phyloP scores from a whole-genome alignment of 768 basidiomycete genomes.

The Boletus reticuloceps region DNA sequence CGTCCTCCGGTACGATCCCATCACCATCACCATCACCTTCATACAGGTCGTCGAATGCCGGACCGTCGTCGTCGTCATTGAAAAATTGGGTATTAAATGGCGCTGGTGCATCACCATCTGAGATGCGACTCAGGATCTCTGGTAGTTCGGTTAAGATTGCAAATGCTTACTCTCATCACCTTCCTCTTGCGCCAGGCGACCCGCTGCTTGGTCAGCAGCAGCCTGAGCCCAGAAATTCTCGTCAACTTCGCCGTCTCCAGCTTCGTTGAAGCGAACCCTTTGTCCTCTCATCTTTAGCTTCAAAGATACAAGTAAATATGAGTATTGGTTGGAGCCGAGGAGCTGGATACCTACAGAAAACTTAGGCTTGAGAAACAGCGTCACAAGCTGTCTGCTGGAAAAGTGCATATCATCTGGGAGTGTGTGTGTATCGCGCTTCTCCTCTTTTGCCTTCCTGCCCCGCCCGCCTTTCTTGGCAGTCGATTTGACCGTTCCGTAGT shows the following conservation, averaged over 20 bases:
- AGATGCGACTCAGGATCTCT: conserved; percentile 12
- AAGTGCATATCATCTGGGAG: conserved; percentile 99
- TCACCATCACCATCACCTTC: conserved; percentile 48
- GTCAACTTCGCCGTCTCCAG: conserved; percentile 85
- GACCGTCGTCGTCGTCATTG: conserved; percentile 87
- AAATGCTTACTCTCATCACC: conserved; percentile 59
- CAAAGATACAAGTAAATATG: neutral
- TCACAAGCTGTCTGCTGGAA: conserved; percentile 82
- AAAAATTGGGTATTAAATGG: conserved; percentile 98
- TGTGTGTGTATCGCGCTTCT: conserved; percentile 71
- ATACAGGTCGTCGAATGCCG: conserved; percentile 60
- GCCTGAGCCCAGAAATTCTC: conserved; percentile 98
- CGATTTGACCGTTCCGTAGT: conserved; percentile 37
- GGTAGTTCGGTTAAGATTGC: neutral
- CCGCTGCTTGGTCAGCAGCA: conserved; percentile 78
- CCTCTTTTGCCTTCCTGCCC: conserved; percentile 48
- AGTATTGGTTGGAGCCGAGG: neutral
- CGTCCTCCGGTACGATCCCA: conserved; percentile 48
- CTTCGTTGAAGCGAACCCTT: conserved; percentile 49
- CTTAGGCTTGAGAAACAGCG: conserved; percentile 94
- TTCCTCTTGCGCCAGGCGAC: conserved; percentile 48
- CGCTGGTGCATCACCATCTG: conserved; percentile 48
- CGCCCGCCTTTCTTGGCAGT: conserved; percentile 35
- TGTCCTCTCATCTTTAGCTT: conserved; percentile 91
- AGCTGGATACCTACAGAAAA: conserved; percentile 66